phyloP scores from a whole-genome alignment of 73 alveolate genomes.

The Diophrys appendiculata region DNA sequence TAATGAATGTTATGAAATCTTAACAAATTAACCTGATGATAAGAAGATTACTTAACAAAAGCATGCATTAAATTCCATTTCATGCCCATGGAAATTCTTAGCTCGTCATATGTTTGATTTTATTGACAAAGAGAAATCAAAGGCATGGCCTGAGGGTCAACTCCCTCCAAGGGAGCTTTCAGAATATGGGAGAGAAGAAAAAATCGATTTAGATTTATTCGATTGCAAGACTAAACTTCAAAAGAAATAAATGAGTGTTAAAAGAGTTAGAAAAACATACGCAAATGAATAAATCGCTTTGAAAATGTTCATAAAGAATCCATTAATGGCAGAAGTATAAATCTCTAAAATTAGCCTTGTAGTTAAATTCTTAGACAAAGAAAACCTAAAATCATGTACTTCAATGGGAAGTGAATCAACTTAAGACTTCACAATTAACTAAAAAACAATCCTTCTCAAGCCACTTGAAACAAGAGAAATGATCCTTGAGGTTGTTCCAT shows the following conservation, averaged over 20 bases:
- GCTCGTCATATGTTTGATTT: constrained; percentile 28
- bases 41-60: constrained; percentile 28
- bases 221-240: constrained; percentile 11
- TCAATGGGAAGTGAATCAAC: background rate
- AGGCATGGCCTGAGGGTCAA: background rate
- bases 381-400: constrained; percentile 5
- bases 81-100: constrained; percentile 44
- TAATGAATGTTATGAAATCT: constrained; percentile 21
- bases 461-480: constrained; percentile 44
- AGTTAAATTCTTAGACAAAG: constrained; percentile 19
- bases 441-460: constrained; percentile 16
- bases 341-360: constrained; percentile 38
- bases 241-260: constrained; percentile 32
- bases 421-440: background rate
- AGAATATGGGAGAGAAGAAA: constrained; percentile 15
- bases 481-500: constrained; percentile 37
- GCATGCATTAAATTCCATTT: constrained; percentile 30
- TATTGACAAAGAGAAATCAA: constrained; percentile 10
- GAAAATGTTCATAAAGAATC: constrained; percentile 43
- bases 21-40: constrained; percentile 19
- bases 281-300: constrained; percentile 36
- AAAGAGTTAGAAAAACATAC: constrained; percentile 45
- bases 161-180: constrained; percentile 11
- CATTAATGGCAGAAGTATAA: constrained; percentile 54
- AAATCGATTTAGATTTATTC: constrained; percentile 9